Evolutionary conservation across 176 grass and related monocot genomes (phyloP), one percentile per base, ranked within the genome.

Genomic region (Thalia dealbata): DNA sequence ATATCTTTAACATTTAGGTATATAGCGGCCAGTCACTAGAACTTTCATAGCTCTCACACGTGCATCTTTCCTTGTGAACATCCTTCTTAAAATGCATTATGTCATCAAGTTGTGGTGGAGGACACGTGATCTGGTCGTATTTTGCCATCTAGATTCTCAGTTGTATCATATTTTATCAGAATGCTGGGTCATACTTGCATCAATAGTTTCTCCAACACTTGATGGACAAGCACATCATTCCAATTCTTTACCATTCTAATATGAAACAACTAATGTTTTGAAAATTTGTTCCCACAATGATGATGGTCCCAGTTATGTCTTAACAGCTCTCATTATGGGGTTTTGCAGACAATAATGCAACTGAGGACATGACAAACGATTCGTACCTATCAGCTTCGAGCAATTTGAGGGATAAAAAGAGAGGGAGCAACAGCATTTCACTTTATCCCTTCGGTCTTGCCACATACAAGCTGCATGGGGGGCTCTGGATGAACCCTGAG

Each of bases 391-490:
- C 44, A 43, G 26, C 24, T 63, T 26, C 26, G 30, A 59, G 24
- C 14, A 13, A 18, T 21, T 41, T 2, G 23, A 3, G 14, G 76
- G 61, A 61, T 10, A 24, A 44, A 19, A 19, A 16, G 2, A 72
- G 42, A 44, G 50, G n/a, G 0, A 56, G 14, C 30, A 82, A 78
- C 72, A 56, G 16, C 6, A 64, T 76, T 0, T 32, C 52, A 13
- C 72, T 95, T 22, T 83, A 73, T 6, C 84, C 87, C n/a, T 95
- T 95, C 55, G 91, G 87, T 1, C 41, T 90, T 2, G 84, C 82
- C 0, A 85, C 82, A 0, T 85, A 90, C 67, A 79, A 75, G 60
- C 76, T 83, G 81, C 74, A 87, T 51, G 91, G 84, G 18, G 73
- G 50, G 0, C 41, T 95, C 6, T 95, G 91, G 90, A 88, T 29